Evolutionary conservation across 1,284 basidiomycete genomes (phyloP).

Genomic region (Ceratobasidium sp.): DNA sequence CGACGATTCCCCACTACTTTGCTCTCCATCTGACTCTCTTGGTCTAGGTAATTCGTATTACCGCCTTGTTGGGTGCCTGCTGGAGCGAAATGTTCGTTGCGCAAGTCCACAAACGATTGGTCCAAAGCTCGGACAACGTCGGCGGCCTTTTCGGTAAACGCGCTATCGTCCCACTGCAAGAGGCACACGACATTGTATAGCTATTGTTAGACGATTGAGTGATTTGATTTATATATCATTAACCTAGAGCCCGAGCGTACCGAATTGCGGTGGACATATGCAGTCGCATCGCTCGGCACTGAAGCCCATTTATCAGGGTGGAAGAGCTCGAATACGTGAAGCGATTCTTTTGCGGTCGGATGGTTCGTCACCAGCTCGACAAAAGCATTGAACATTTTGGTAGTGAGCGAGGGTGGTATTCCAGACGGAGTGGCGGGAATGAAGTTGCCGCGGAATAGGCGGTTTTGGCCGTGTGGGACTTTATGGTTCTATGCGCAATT

Average conservation of each 20-base stretch:
- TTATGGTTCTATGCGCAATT: not conserved
- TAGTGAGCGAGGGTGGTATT: constrained; percentile 10
- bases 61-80: constrained; percentile 15
- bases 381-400: constrained; percentile 39
- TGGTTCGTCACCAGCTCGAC: constrained; percentile 24
- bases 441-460: not conserved
- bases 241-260: constrained; percentile 14
- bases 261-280: constrained; percentile 51
- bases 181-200: constrained; percentile 6
- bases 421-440: not conserved
- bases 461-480: not conserved
- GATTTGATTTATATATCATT: not conserved
- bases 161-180: not conserved
- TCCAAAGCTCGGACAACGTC: not conserved
- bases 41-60: constrained; percentile 13
- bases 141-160: constrained; percentile 8
- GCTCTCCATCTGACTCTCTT: constrained; percentile 12
- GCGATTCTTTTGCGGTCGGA: constrained; percentile 43
- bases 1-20: constrained; percentile 8
- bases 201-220: not conserved
- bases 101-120: not conserved
- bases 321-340: constrained; percentile 61
- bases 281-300: constrained; percentile 58
- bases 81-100: constrained; percentile 20
- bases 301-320: constrained; percentile 59